These are phyloP conservation scores for Prunus mongolica DNA, from an alignment of 306 rosid genomes.

Conservation along the genomic window DNA sequence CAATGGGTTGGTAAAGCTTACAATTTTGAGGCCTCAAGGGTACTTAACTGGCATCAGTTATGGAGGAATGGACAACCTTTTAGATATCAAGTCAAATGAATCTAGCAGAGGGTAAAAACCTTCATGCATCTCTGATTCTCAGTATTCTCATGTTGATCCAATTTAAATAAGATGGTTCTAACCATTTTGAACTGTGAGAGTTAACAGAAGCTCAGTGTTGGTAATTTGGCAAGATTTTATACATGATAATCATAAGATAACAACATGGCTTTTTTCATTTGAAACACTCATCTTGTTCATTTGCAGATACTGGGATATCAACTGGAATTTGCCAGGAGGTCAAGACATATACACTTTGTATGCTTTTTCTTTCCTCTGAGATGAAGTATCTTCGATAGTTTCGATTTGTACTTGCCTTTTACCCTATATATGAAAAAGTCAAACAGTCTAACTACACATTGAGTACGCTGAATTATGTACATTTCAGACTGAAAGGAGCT, in stretches of 20 bases:
- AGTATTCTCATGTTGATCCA: no score
- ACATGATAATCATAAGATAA: no score
- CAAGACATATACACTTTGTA: conserved; percentile 39
- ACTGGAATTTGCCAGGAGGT: conserved; percentile 43
- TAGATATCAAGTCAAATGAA: conserved; percentile 30
- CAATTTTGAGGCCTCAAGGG: conserved; percentile 33
- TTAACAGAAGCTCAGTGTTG: no score
- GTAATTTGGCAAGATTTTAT: not conserved
- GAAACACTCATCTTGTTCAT: not conserved
- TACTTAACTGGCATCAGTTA: conserved; percentile 25
- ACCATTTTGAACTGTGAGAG: no score
- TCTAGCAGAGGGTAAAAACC: conserved; percentile 29
- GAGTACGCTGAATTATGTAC: not conserved
- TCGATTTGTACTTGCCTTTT: not conserved
- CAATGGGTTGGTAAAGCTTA: conserved; percentile 33
- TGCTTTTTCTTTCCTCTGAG: not conserved
- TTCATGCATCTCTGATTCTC: not conserved
- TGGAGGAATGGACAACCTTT: conserved; percentile 42
- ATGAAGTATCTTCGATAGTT: not conserved
- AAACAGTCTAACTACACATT: not conserved
- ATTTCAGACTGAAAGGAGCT: conserved; percentile 30
- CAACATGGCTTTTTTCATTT: not conserved
- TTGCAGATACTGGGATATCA: conserved; percentile 48
- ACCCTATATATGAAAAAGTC: not conserved
- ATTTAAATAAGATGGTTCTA: no score